These are phyloP conservation scores for Pelargonium australe DNA, from an alignment of 441 rosid genomes.

Conservation along the genomic window DNA sequence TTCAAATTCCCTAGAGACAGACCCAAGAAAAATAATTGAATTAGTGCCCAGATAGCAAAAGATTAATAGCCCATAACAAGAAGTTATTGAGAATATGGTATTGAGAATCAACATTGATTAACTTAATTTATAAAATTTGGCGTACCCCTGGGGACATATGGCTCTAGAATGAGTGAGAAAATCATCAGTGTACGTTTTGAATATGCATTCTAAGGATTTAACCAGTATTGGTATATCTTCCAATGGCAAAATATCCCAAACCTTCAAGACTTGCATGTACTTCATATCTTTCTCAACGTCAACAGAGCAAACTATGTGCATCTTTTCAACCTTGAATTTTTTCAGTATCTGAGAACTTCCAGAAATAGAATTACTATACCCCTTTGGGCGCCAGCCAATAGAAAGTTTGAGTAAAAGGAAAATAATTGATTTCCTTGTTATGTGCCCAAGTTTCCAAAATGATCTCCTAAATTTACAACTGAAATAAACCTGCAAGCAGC, in stretches of 20 bases:
- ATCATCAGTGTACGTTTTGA: slow-evolving; percentile 28
- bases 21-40: not conserved
- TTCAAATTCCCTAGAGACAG: slow-evolving; percentile 30
- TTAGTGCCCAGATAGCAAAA: not conserved
- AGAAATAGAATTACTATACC: slow-evolving; percentile 17
- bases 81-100: not conserved
- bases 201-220: slow-evolving; percentile 32
- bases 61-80: not conserved
- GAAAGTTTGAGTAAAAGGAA: slow-evolving; percentile 33
- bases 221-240: slow-evolving; percentile 23
- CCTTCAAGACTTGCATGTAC: slow-evolving; percentile 38
- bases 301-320: slow-evolving; percentile 28
- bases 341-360: slow-evolving; percentile 26
- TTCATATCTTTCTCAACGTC: slow-evolving; percentile 31
- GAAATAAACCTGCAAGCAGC: slow-evolving; percentile 30
- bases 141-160: slow-evolving; percentile 45
- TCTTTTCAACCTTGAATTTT: slow-evolving; percentile 27
- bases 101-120: not conserved
- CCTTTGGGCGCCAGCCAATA: slow-evolving; percentile 46
- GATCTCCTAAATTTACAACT: slow-evolving; percentile 38
- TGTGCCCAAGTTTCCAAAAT: slow-evolving; percentile 27
- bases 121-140: not conserved
- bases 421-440: slow-evolving; percentile 22
- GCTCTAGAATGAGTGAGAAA: slow-evolving; percentile 32
- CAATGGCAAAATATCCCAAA: slow-evolving; percentile 40